Conservation (phyloP, 2,329 filamentous ascomycete species). For the Cytospora piceae region DNA sequence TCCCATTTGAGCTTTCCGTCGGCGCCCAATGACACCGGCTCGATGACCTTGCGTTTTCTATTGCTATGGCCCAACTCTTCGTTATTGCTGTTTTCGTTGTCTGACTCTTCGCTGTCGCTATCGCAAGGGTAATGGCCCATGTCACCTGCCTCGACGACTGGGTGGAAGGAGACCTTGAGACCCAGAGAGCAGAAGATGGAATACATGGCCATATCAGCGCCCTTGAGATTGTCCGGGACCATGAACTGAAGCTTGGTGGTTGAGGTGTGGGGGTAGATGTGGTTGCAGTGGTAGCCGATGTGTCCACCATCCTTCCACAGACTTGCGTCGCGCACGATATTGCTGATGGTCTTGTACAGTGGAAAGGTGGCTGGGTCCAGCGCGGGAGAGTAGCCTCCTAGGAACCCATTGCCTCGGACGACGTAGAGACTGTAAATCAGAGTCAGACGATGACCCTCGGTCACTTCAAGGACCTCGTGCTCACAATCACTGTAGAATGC, state of each 20-base stretch:
- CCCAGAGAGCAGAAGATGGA: not conserved
- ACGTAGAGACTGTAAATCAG: constrained; percentile 57
- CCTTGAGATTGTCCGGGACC: not conserved
- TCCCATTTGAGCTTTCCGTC: not conserved
- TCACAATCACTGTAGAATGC: constrained; percentile 59
- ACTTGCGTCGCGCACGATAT: not conserved
- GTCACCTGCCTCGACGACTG: not conserved
- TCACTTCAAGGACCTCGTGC: constrained; percentile 57
- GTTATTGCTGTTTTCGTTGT: not conserved
- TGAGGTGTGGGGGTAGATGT: not conserved
- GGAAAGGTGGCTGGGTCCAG: not conserved
- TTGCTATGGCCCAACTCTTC: too few species aligned
- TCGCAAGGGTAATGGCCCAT: not conserved
- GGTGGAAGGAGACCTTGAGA: not conserved
- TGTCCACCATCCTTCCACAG: not conserved
- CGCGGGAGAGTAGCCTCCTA: not conserved
- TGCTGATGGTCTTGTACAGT: not conserved
- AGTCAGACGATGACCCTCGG: constrained; percentile 56
- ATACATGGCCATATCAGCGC: not conserved
- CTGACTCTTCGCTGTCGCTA: not conserved
- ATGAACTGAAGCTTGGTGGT: not conserved
- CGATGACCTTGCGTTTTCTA: not conserved
- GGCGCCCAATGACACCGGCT: not conserved
- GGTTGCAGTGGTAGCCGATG: not conserved
- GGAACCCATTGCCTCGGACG: not conserved